Conservation (phyloP, 2,329 filamentous ascomycete species). For the Allantophomopsis lycopodina region DNA sequence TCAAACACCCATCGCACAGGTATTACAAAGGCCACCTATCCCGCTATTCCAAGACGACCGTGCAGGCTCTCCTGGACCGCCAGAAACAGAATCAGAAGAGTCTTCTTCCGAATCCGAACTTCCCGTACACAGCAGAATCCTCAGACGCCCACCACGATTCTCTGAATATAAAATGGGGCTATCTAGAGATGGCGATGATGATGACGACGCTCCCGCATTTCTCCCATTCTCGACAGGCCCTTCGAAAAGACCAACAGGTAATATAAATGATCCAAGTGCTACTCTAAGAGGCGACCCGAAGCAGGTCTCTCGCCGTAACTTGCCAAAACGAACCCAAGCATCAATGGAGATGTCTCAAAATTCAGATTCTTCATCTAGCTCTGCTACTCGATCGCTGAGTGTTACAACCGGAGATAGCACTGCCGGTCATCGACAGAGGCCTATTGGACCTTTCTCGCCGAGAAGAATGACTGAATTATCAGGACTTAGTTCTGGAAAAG, state of each 20-base stretch:
- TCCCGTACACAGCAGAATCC: conserved; percentile 14
- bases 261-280: conserved; percentile 15
- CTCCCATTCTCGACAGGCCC: conserved; percentile 11
- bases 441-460: conserved; percentile 36
- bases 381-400: conserved; percentile 15
- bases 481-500: conserved; percentile 37
- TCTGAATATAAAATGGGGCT: conserved; percentile 10
- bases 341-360: conserved; percentile 21
- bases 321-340: conserved; percentile 5
- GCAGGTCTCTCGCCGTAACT: conserved; percentile 5
- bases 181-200: conserved; percentile 13
- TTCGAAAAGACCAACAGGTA: background rate
- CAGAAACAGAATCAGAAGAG: conserved; percentile 7
- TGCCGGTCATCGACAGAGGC: conserved; percentile 18
- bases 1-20: conserved; percentile 4
- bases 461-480: conserved; percentile 44
- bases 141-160: conserved; percentile 15
- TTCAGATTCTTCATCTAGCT: conserved; percentile 49
- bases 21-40: conserved; percentile 3
- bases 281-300: conserved; percentile 14
- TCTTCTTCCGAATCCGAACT: conserved; percentile 13
- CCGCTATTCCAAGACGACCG: conserved; percentile 6
- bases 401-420: conserved; percentile 7
- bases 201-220: conserved; percentile 17
- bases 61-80: conserved; percentile 7